These are phyloP conservation scores for Phialophora chinensis DNA, from an alignment of 2,329 filamentous ascomycete species.

Conservation along the genomic window DNA sequence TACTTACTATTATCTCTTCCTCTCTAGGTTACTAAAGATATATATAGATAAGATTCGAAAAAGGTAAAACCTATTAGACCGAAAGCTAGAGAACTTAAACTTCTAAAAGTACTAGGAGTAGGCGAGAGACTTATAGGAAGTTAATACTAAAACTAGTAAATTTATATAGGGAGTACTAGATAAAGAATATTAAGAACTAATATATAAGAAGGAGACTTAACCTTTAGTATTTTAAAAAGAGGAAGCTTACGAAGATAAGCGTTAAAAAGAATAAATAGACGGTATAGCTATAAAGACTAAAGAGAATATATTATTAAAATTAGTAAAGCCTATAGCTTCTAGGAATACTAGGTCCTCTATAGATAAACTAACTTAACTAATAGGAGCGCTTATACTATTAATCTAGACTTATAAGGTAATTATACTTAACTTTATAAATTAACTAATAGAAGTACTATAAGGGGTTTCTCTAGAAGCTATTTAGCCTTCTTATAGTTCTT, in stretches of 20 bases:
- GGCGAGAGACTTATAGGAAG: not conserved
- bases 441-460: not conserved
- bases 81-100: not conserved
- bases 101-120: not conserved
- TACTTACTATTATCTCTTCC: too few species aligned
- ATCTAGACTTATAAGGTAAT: not conserved
- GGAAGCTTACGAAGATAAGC: not conserved
- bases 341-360: not conserved
- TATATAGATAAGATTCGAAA: constrained; percentile 3
- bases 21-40: too few species aligned
- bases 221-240: not conserved
- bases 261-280: not conserved
- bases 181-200: not conserved
- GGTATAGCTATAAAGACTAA: not conserved
- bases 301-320: not conserved
- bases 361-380: not conserved
- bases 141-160: not conserved
- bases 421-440: not conserved
- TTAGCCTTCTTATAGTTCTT: too few species aligned
- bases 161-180: constrained; percentile 6
- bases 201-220: not conserved
- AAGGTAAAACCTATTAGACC: not conserved
- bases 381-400: not conserved
- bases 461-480: not conserved
- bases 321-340: not conserved